phyloP scores from a whole-genome alignment of 257 asterid species.

The Henckelia pumila region DNA sequence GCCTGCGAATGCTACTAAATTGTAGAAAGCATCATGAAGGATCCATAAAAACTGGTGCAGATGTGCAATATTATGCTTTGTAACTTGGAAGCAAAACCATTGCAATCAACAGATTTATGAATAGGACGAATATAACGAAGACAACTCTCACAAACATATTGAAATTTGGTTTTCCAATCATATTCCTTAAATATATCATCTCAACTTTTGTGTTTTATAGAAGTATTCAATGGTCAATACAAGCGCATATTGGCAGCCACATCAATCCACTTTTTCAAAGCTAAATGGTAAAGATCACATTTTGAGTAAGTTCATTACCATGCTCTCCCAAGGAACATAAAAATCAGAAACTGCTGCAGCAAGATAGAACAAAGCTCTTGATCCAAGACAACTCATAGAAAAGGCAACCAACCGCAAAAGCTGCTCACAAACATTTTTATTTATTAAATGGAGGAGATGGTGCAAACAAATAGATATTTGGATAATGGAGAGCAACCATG shows the following conservation, averaged over 20 bases:
- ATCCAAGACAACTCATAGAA: constrained; percentile 58
- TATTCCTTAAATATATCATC: too few species aligned
- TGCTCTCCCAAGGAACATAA: constrained; percentile 95
- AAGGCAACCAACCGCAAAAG: constrained; percentile 61
- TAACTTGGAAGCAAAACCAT: not conserved
- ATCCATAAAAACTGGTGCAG: not conserved
- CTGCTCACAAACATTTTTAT: constrained; percentile 39
- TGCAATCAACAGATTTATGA: too few species aligned
- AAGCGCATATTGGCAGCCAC: not conserved
- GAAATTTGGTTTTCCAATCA: too few species aligned
- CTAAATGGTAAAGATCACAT: not conserved
- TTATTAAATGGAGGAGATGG: constrained; percentile 18
- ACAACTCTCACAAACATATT: too few species aligned
- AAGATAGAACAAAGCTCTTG: constrained; percentile 75
- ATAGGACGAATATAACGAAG: not conserved
- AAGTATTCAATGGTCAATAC: not conserved
- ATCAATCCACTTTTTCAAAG: not conserved
- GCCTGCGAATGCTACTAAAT: not conserved
- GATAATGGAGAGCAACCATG: constrained; percentile 2
- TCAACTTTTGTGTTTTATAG: not conserved
- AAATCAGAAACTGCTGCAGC: constrained; percentile 99
- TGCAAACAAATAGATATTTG: not conserved
- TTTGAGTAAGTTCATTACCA: constrained; percentile 50
- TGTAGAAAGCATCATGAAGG: not conserved
- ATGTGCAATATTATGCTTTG: not conserved